Conservation (phyloP, 768 basidiomycete genomes). For the Mycena vulgaris region DNA sequence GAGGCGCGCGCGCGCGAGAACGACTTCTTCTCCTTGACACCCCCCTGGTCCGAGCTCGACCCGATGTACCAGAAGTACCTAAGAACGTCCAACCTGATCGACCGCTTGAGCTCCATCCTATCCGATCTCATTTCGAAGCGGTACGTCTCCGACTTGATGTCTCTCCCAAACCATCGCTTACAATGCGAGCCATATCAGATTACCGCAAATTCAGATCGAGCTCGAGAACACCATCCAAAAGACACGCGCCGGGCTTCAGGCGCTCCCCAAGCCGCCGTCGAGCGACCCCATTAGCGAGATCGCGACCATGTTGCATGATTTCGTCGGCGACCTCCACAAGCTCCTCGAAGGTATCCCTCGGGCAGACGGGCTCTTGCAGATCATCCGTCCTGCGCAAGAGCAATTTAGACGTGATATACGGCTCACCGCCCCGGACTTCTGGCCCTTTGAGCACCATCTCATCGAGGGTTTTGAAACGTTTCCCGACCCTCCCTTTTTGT, state of each 20-base stretch:
- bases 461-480: neutral
- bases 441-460: constrained; percentile 57
- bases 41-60: constrained; percentile 72
- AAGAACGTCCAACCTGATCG: constrained; percentile 70
- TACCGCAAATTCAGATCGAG: constrained; percentile 76
- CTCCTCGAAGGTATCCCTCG: constrained; percentile 70
- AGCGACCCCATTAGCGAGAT: constrained; percentile 72
- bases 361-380: constrained; percentile 68
- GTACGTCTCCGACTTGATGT: constrained; percentile 57
- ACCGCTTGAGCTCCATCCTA: constrained; percentile 70
- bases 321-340: constrained; percentile 59
- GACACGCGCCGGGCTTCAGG: constrained; percentile 50
- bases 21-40: constrained; percentile 66
- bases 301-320: constrained; percentile 60
- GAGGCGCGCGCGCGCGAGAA: constrained; percentile 72
- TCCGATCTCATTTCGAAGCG: constrained; percentile 75
- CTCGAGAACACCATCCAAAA: constrained; percentile 60
- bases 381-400: constrained; percentile 64
- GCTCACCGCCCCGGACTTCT: constrained; percentile 70
- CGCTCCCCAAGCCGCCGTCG: constrained; percentile 68
- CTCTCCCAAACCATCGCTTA: too few relatives aligned
- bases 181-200: too few relatives aligned
- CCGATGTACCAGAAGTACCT: constrained; percentile 65
- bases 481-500: constrained; percentile 2
- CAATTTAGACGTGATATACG: constrained; percentile 65